Evolutionary conservation across 2,329 filamentous ascomycete genomes (phyloP), one percentile per base, ranked within the genome.

Genomic region (Graphiopsis chlorocephala): DNA sequence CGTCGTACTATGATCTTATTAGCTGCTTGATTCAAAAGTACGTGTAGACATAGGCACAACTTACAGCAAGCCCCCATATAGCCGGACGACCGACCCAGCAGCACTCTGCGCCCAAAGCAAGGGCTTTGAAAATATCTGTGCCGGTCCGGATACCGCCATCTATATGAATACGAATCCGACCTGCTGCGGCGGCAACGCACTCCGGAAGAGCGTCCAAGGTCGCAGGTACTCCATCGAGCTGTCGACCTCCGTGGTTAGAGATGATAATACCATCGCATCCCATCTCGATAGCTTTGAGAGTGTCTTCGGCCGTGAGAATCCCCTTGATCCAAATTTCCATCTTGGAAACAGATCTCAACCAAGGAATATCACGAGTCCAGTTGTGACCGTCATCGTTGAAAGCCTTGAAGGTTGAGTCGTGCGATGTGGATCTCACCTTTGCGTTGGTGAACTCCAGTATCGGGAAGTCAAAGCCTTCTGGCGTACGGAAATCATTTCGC

Each of bases 201-300:
- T 80, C 77, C 0, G 74, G 74, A 12, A 82, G 71, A 31, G 55
- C 62, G 28, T 64, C 62, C 14, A 64, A 14, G 0, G 62, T 64
- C 6, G 62, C 62, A 4, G 62, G 62, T 5, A 64, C 62, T 5
- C 62, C 62, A 31, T 64, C 62, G 4, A 64, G 62, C 53, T 64
- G 62, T 20, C 62, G 38, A 3, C 62, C 62, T n/a, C 62, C 62
- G 25, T 64, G 62, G 17, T 92, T 92, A 15, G 83, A 86, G 2
- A 92, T 79, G 1, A 92, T 82, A 56, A 92, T 89, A 0, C 86
- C 90, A 68, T 91, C 85, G 2, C 86, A 84, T 0, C 87, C 88
- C 14, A 81, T 72, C 58, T 88, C 82, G 11, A 87, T 81, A 5
- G 80, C 80, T 31, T 80, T 73, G 17, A 75, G 68, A 0, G 78